phyloP scores from a whole-genome alignment of 371 early-diverging fungal species.

The Blakeslea trispora region DNA sequence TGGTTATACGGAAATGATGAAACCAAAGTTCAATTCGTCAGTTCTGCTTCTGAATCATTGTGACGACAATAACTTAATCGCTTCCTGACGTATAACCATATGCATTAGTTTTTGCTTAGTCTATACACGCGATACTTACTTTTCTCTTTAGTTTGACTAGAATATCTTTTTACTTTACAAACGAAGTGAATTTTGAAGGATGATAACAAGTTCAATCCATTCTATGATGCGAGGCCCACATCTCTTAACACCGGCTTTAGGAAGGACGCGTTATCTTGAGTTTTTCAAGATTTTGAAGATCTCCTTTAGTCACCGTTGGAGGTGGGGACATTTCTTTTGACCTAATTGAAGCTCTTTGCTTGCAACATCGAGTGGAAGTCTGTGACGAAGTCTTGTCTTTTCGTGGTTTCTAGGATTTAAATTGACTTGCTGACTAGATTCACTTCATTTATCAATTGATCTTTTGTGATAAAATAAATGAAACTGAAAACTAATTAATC shows the following conservation, averaged over 20 bases:
- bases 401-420: slow-evolving; percentile 49
- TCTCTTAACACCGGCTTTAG: slow-evolving; percentile 19
- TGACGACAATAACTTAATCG: slow-evolving; percentile 32
- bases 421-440: slow-evolving; percentile 37
- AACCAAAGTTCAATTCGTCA: slow-evolving; percentile 38
- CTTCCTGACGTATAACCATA: slow-evolving; percentile 17
- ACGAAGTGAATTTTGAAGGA: slow-evolving; percentile 17
- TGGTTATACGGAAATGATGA: slow-evolving; percentile 30
- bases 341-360: slow-evolving; percentile 3
- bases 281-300: slow-evolving; percentile 31
- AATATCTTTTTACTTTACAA: slow-evolving; percentile 3
- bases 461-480: no score
- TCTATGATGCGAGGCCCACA: slow-evolving; percentile 50
- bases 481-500: no score
- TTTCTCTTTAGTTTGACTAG: background rate
- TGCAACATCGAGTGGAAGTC: slow-evolving; percentile 14
- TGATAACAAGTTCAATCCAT: slow-evolving; percentile 52
- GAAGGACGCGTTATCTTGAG: slow-evolving; percentile 26
- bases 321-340: slow-evolving; percentile 29
- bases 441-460: slow-evolving; percentile 11
- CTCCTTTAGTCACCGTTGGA: slow-evolving; percentile 20
- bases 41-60: slow-evolving; percentile 49
- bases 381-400: slow-evolving; percentile 27
- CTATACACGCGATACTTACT: slow-evolving; percentile 1
- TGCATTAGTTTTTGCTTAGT: no score